These are phyloP conservation scores for Escallonia rubra DNA, from an alignment of 129 eudicot genomes.

Conservation along the genomic window DNA sequence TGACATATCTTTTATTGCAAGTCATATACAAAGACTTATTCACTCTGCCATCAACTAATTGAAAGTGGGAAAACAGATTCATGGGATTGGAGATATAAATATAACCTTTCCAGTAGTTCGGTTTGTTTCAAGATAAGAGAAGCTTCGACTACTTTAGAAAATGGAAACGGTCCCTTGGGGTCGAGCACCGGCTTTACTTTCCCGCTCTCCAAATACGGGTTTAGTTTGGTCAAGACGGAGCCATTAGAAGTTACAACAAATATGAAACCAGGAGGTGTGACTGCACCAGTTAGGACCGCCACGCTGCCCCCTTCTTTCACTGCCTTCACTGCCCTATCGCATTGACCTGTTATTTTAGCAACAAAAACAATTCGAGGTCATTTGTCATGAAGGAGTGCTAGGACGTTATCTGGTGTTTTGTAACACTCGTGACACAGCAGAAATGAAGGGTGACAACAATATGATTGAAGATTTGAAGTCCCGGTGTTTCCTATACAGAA, in stretches of 20 bases:
- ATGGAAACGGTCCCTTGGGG: slow-evolving; percentile 79
- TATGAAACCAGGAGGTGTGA: slow-evolving; percentile 65
- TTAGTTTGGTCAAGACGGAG: slow-evolving; percentile 59
- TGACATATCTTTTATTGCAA: too few relatives aligned
- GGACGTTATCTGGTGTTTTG: too few relatives aligned
- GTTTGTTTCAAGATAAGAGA: slow-evolving; percentile 67
- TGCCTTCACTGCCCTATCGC: slow-evolving; percentile 66
- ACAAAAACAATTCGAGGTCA: not conserved
- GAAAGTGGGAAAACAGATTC: too few relatives aligned
- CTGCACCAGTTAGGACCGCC: slow-evolving; percentile 66
- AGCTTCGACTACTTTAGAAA: slow-evolving; percentile 72
- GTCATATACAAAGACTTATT: too few relatives aligned
- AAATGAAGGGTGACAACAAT: too few relatives aligned
- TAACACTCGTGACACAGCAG: too few relatives aligned
- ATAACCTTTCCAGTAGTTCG: slow-evolving; percentile 83
- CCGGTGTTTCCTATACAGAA: too few relatives aligned
- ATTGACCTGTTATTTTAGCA: slow-evolving; percentile 49
- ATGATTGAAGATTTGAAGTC: too few relatives aligned
- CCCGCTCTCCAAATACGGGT: slow-evolving; percentile 74
- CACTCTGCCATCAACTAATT: too few relatives aligned
- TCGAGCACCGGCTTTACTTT: slow-evolving; percentile 74
- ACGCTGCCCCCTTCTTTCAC: slow-evolving; percentile 82
- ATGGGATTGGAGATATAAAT: slow-evolving; percentile 76
- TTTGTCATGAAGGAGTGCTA: too few relatives aligned
- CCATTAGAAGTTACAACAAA: slow-evolving; percentile 75